Conservation (phyloP, 306 rosid genomes). For the Luffa acutangula region DNA sequence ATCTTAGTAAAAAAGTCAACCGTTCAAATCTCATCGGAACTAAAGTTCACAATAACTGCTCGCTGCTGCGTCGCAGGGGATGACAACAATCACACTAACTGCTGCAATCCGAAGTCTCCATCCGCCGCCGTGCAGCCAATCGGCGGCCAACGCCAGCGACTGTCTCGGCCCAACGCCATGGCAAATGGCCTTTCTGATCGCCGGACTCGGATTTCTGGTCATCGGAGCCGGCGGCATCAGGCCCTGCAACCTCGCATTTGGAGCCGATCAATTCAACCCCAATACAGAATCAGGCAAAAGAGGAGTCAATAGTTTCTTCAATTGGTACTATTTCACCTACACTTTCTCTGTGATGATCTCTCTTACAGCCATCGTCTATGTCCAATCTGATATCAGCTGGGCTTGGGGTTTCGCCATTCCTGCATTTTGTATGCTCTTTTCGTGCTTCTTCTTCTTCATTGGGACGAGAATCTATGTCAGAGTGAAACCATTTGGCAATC, state of each 20-base stretch:
- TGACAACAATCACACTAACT: constrained; percentile 49
- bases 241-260: constrained; percentile 85
- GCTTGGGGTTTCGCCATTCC: constrained; percentile 61
- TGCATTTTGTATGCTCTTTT: constrained; percentile 48
- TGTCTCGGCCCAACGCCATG: constrained; percentile 53
- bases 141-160: not conserved
- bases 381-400: constrained; percentile 76
- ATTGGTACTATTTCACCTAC: constrained; percentile 71
- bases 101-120: constrained; percentile 55
- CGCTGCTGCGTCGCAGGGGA: constrained; percentile 35
- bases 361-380: constrained; percentile 46
- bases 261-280: constrained; percentile 78
- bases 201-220: constrained; percentile 44
- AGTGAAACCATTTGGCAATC: constrained; percentile 61
- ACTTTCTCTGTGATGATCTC: constrained; percentile 56
- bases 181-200: constrained; percentile 43
- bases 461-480: constrained; percentile 57
- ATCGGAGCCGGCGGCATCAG: constrained; percentile 67
- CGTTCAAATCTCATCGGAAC: too few relatives aligned
- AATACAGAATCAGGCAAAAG: constrained; percentile 57
- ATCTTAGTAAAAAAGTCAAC: too few relatives aligned
- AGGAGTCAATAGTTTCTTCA: constrained; percentile 74
- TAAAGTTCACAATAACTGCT: too few relatives aligned
- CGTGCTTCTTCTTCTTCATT: constrained; percentile 42
- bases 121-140: constrained; percentile 39